A percentile compares a stretch with the other conserved stretches of the same genome.
These are phyloP conservation scores for Jatropha podagrica DNA, from an alignment of 441 rosid species.

Conservation along the genomic window DNA sequence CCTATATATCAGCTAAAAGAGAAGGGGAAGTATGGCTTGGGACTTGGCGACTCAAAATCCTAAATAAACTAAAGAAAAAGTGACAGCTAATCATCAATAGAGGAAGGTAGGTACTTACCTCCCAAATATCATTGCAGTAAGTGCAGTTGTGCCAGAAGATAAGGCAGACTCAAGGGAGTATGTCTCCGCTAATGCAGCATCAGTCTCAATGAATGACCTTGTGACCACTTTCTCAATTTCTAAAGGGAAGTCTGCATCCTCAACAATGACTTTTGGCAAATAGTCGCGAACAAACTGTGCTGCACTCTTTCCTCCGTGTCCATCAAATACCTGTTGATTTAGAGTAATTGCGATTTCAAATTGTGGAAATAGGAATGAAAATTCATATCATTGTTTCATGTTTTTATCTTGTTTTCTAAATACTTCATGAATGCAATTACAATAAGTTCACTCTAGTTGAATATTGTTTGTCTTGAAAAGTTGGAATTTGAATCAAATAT, in stretches of 20 bases:
- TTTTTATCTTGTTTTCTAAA: neutral
- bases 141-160: slow-evolving; percentile 71
- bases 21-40: neutral
- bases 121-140: slow-evolving; percentile 74
- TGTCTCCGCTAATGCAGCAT: slow-evolving; percentile 52
- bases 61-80: neutral
- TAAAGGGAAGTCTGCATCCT: slow-evolving; percentile 66
- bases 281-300: slow-evolving; percentile 64
- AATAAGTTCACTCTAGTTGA: neutral
- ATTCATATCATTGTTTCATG: neutral
- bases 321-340: slow-evolving; percentile 63
- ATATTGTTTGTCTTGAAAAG: neutral
- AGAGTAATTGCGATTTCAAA: neutral
- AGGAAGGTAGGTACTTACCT: slow-evolving; percentile 39
- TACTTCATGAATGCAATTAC: neutral
- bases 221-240: slow-evolving; percentile 60
- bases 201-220: slow-evolving; percentile 62
- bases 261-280: slow-evolving; percentile 67
- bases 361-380: neutral
- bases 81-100: neutral
- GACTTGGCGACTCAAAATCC: neutral
- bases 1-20: neutral
- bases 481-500: neutral
- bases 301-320: slow-evolving; percentile 64
- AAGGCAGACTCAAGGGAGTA: slow-evolving; percentile 38